Percentiles rank a stretch among this genome's conserved stretches.
Conservation (phyloP, 1,284 basidiomycete genomes). For the Irpex lacteus region DNA sequence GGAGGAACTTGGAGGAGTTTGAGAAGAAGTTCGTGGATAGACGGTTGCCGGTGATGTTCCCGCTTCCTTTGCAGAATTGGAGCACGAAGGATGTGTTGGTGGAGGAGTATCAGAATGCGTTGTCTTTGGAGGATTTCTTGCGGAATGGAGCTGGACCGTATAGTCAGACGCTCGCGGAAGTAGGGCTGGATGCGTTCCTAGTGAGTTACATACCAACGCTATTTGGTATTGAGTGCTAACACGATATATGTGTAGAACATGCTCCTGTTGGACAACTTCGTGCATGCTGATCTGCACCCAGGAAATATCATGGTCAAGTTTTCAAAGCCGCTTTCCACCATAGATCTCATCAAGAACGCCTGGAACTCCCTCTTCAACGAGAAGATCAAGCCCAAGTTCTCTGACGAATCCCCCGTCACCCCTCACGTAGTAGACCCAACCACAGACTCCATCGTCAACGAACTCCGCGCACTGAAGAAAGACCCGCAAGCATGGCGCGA, state of each 20-base stretch:
- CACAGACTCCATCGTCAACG: slow-evolving; percentile 68
- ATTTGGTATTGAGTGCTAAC: not conserved
- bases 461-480: slow-evolving; percentile 56
- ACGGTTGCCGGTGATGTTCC: slow-evolving; percentile 86
- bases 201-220: slow-evolving; percentile 42
- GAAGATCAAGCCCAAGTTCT: slow-evolving; percentile 29
- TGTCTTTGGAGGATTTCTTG: slow-evolving; percentile 89
- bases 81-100: slow-evolving; percentile 82
- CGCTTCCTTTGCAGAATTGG: slow-evolving; percentile 80
- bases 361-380: slow-evolving; percentile 38
- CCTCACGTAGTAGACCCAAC: slow-evolving; percentile 27
- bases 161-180: slow-evolving; percentile 87
- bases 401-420: slow-evolving; percentile 36
- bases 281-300: slow-evolving; percentile 92
- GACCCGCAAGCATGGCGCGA: slow-evolving; percentile 69
- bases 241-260: slow-evolving; percentile 67
- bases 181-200: slow-evolving; percentile 94
- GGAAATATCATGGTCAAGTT: slow-evolving; percentile 99
- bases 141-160: slow-evolving; percentile 89
- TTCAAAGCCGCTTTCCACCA: slow-evolving; percentile 71
- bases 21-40: slow-evolving; percentile 83
- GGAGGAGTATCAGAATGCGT: slow-evolving; percentile 92
- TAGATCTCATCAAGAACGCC: slow-evolving; percentile 56
- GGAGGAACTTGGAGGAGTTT: slow-evolving; percentile 84
- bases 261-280: slow-evolving; percentile 97